Percentiles rank a stretch among this genome's conserved stretches.
phyloP scores from a whole-genome alignment of 306 rosid species.

The Cicer yamashitae region DNA sequence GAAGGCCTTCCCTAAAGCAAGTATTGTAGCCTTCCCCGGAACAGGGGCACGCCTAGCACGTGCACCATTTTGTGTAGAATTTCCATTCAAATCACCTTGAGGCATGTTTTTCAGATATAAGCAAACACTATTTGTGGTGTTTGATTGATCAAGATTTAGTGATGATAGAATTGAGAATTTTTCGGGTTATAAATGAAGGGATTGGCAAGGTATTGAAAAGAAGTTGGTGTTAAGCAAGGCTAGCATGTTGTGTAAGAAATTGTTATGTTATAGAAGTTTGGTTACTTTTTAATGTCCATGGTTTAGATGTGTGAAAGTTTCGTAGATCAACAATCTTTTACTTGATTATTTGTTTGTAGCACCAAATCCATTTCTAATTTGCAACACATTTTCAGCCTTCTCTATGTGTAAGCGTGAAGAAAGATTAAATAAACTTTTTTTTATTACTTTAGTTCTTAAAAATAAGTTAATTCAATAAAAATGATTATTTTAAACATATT shows the following conservation, averaged over 20 bases:
- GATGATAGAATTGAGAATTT: constrained; percentile 35
- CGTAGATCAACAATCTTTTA: constrained; percentile 47
- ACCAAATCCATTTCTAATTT: constrained; percentile 50
- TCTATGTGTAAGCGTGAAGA: neutral
- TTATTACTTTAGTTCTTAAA: too few species aligned
- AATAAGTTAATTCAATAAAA: too few species aligned
- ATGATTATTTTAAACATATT: too few species aligned
- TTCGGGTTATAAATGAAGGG: constrained; percentile 51
- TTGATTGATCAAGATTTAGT: constrained; percentile 37
- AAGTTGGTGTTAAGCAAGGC: constrained; percentile 67
- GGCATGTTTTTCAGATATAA: constrained; percentile 55
- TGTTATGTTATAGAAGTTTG: constrained; percentile 49
- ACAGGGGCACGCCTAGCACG: constrained; percentile 58
- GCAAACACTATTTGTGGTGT: neutral
- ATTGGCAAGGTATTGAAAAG: constrained; percentile 52
- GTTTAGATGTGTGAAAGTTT: constrained; percentile 54
- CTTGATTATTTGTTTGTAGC: constrained; percentile 45
- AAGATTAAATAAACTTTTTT: too few species aligned
- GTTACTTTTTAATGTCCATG: constrained; percentile 50
- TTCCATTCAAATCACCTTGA: constrained; percentile 49
- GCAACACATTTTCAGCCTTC: neutral
- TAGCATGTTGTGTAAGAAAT: constrained; percentile 55
- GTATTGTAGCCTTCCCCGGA: constrained; percentile 78
- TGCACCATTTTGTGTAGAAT: constrained; percentile 32
- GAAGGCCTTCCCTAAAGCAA: constrained; percentile 90